Evolutionary conservation across 2,329 filamentous ascomycete species (phyloP), one percentile per base, ranked within the genome.

Genomic region (Arthroderma uncinatum): DNA sequence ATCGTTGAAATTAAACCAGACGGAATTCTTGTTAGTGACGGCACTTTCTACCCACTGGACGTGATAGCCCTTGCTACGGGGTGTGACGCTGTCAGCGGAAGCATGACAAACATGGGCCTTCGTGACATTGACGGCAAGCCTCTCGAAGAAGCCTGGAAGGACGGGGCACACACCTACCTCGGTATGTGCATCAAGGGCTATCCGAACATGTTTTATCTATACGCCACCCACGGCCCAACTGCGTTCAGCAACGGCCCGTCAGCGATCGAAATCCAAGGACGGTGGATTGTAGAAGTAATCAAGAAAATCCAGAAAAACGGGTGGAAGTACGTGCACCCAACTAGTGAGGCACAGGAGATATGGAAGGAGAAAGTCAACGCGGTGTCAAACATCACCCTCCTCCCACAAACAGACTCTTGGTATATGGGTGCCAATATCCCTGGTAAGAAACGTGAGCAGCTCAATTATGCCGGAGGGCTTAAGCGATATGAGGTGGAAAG

Each of bases 391-490:
- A 64, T 54, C n/a, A 74, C 71, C n/a, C 67, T 83, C 6, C 73
- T 82, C 58, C 75, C 78, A 0, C 75, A 70, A 0, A 74, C 73
- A 0, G 70, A 68, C 12, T 77, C 73, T 1, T 81, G 77, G 52
- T 82, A 81, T 62, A 80, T 82, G 77, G 81, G 81, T 2, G 76
- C 73, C 0, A 81, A 73, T 42, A 71, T 82, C 1, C 79, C 80
- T 0, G 79, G 76, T 0, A 83, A 83, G 69, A 62, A 71, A 0
- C 71, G 72, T n/a, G 79, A 83, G 68, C 74, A 75, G 2, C 68
- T 82, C 14, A 75, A 76, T 54, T 83, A 67, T 50, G 55, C 64
- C 12, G 67, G 67, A 19, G 68, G 68, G 2, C 57, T 67, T 28
- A 47, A 47, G 19, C 40, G 25, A 21, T 16, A 55, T 36, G 9